Conservation (phyloP, 2,329 filamentous ascomycete genomes). For the Neurospora sp. region DNA sequence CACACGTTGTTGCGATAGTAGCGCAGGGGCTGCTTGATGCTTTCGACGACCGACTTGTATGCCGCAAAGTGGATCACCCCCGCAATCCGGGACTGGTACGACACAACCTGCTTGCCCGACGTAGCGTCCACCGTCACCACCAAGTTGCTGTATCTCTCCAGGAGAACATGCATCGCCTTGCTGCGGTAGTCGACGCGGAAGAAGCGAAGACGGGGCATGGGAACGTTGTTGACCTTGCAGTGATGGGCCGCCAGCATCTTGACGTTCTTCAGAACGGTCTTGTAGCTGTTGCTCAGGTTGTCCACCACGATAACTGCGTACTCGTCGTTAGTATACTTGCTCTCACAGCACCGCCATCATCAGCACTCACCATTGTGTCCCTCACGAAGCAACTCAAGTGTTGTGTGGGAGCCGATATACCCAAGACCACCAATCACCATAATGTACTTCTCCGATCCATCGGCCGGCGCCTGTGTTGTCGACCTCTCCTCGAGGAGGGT, state of each 20-base stretch:
- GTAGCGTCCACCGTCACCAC: conserved; percentile 11
- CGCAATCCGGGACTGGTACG: conserved; percentile 37
- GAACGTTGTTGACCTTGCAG: conserved; percentile 14
- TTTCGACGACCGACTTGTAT: conserved; percentile 56
- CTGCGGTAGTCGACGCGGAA: conserved; percentile 30
- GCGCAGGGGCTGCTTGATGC: conserved; percentile 46
- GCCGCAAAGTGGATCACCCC: conserved; percentile 63
- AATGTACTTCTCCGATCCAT: conserved; percentile 20
- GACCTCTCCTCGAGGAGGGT: not conserved
- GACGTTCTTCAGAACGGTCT: conserved; percentile 21
- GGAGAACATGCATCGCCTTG: conserved; percentile 26
- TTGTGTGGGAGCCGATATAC: conserved; percentile 47
- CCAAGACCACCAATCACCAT: conserved; percentile 44
- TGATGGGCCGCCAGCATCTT: conserved; percentile 20
- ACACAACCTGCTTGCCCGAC: conserved; percentile 10
- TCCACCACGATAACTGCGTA: conserved; percentile 32
- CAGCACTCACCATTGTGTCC: conserved; percentile 33
- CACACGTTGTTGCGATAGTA: conserved; percentile 62
- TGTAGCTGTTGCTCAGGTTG: conserved; percentile 34
- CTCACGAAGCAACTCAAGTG: conserved; percentile 41
- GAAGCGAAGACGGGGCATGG: conserved; percentile 24
- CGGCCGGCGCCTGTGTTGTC: not conserved
- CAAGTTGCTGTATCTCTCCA: conserved; percentile 24
- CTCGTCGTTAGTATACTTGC: not conserved
- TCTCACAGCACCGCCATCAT: not conserved